Evolutionary conservation across 2,329 filamentous ascomycete genomes (phyloP), one percentile per base, ranked within the genome.

Genomic region (Sordariomycetes sp.): DNA sequence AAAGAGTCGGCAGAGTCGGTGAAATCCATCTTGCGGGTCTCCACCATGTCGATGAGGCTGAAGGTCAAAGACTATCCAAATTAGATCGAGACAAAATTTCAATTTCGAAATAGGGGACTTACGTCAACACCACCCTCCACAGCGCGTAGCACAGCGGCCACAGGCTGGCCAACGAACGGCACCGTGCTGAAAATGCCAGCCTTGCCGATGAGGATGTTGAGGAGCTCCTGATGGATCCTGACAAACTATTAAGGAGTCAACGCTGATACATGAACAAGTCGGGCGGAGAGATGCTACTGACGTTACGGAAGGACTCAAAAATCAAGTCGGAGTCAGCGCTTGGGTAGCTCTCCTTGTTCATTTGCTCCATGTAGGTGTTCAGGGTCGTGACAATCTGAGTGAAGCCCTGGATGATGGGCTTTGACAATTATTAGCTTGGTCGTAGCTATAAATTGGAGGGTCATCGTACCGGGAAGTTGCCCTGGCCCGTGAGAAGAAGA

Each of bases 131-230:
- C 11, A 1, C 0, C 3, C 32, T 54, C 50, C 5, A 54, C 4
- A 12, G 33, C n/a, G 3, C 50, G 42, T 2, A 59, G 47, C 2
- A 45, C 41, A 8, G 42, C 37, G 8, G 46, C 46, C 5, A 58
- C 37, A 0, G 54, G 50, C 5, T 12, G 9, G 3, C 51, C 54
- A 17, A 58, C 37, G 19, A 57, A 18, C 3, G 50, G 53, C 5
- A 56, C 33, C 0, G 36, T 36, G 0, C 9, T 34, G 30, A 56
- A 40, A 5, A 58, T 30, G 3, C 50, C 50, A 14, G 53, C 42
- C 41, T 58, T 59, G 32, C 50, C 51, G 35, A 57, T 58, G 4
- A 59, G 38, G 20, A 54, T 54, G 20, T 54, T 53, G 11, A 58
- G 44, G 8, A 57, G 42, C 1, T n/a, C 31, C 39, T 57, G 49